Conservation (phyloP, 352 stramenopile species). For the Phytopythium montanum region DNA sequence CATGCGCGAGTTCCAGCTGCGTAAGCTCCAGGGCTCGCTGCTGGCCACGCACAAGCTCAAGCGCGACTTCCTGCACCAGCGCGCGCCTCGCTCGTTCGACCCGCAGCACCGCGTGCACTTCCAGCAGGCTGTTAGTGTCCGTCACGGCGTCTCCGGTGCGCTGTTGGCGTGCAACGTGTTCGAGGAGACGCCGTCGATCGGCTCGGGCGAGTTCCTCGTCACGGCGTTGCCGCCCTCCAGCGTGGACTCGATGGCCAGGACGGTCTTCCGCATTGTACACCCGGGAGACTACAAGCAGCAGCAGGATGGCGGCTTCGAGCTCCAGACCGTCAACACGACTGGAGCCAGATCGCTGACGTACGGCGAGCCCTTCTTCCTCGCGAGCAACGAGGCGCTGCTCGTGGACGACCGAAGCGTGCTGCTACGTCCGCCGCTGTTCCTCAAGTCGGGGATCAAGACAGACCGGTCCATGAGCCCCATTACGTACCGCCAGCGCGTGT, state of each 20-base stretch:
- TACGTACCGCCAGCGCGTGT: conserved; percentile 81
- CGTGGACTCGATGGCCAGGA: conserved; percentile 19
- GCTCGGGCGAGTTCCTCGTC: conserved; percentile 72
- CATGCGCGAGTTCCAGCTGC: conserved; percentile 81
- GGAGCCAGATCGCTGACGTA: conserved; percentile 45
- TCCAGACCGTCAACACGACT: conserved; percentile 20
- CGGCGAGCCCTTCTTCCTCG: conserved; percentile 78
- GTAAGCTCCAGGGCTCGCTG: conserved; percentile 78
- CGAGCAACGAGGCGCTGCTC: conserved; percentile 76
- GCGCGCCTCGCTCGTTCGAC: conserved; percentile 51
- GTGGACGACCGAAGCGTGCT: conserved; percentile 74
- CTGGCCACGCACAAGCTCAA: conserved; percentile 79
- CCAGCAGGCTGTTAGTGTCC: conserved; percentile 54
- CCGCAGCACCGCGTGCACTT: conserved; percentile 31
- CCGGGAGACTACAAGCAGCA: conserved; percentile 33
- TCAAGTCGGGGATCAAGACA: conserved; percentile 81
- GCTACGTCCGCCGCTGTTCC: conserved; percentile 66
- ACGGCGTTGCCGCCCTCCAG: conserved; percentile 20
- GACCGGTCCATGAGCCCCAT: conserved; percentile 86
- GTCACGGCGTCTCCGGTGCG: conserved; percentile 46
- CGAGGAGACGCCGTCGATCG: conserved; percentile 78
- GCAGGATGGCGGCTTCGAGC: conserved; percentile 28
- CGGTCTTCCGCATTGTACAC: conserved; percentile 57
- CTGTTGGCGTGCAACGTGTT: conserved; percentile 73
- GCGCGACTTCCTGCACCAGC: conserved; percentile 68